Evolutionary conservation across 805 yeast genomes (phyloP).

Genomic region (Zygosaccharomyces bisporus): DNA sequence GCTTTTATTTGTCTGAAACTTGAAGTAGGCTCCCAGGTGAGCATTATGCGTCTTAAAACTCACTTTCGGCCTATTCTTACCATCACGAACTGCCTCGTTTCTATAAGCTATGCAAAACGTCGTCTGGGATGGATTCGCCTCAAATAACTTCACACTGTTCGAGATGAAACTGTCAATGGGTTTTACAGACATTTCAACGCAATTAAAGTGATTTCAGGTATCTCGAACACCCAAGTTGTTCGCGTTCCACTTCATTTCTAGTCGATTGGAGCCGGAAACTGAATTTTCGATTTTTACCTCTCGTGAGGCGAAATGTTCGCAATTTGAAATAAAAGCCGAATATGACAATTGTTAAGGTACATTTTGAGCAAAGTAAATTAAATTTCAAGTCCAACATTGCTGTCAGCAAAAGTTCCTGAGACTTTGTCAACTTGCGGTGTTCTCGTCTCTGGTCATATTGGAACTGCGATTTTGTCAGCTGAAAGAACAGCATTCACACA

Average conservation of each 20-base stretch:
- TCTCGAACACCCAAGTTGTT: background rate
- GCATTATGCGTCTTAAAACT: constrained; percentile 64
- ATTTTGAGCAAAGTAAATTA: background rate
- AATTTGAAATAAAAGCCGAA: background rate
- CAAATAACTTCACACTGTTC: constrained; percentile 40
- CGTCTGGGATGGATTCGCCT: constrained; percentile 41
- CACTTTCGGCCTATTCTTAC: constrained; percentile 17
- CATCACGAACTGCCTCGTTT: constrained; percentile 23
- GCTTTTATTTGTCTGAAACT: constrained; percentile 52
- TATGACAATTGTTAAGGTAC: background rate
- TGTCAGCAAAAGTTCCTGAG: background rate
- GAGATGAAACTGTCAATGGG: constrained; percentile 43
- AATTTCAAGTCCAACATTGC: background rate
- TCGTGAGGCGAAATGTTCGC: constrained; percentile 1
- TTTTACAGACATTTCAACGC: constrained; percentile 23
- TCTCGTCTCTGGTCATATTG: background rate
- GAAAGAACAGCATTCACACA: background rate
- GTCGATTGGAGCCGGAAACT: background rate
- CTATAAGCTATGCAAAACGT: constrained; percentile 37
- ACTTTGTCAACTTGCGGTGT: background rate
- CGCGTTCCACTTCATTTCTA: background rate
- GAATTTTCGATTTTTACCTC: background rate
- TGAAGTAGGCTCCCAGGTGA: constrained; percentile 56
- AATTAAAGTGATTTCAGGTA: background rate
- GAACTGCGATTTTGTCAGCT: background rate